Conservation (phyloP, 768 basidiomycete species). For the Kwoniella sp. region DNA sequence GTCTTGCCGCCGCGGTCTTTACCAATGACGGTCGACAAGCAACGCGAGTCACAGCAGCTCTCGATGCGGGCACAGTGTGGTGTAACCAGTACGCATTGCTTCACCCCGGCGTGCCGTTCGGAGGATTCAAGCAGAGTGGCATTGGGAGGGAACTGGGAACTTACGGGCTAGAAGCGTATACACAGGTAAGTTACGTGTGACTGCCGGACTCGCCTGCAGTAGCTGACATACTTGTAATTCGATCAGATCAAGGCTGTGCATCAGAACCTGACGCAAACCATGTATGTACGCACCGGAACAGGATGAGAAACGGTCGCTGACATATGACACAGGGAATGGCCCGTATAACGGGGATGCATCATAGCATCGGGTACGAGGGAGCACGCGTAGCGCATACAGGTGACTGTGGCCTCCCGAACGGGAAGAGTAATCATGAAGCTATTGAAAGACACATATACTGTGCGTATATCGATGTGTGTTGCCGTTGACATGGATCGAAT, state of each 20-base stretch:
- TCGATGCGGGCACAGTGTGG: conserved; percentile 81
- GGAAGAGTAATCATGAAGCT: background rate
- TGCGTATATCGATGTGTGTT: background rate
- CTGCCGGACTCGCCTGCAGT: background rate
- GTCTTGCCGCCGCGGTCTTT: conserved; percentile 83
- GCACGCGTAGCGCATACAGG: background rate
- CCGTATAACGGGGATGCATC: background rate
- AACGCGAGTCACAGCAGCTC: conserved; percentile 66
- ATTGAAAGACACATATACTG: background rate
- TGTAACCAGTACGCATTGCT: conserved; percentile 68
- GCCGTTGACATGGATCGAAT: background rate
- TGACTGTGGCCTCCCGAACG: background rate
- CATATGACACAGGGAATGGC: conserved; percentile 8
- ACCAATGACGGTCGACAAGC: conserved; percentile 73
- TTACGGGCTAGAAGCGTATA: conserved; percentile 66
- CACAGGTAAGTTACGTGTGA: conserved; percentile 57
- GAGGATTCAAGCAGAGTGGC: conserved; percentile 78
- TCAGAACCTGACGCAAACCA: conserved; percentile 59
- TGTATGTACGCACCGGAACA: conserved; percentile 3
- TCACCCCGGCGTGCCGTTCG: conserved; percentile 80
- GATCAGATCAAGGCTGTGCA: conserved; percentile 63
- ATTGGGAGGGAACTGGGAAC: conserved; percentile 76
- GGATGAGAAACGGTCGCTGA: background rate
- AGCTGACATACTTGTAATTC: background rate
- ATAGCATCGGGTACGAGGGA: background rate